phyloP scores from a whole-genome alignment of 768 basidiomycete genomes.

The Lentinula detonsa region DNA sequence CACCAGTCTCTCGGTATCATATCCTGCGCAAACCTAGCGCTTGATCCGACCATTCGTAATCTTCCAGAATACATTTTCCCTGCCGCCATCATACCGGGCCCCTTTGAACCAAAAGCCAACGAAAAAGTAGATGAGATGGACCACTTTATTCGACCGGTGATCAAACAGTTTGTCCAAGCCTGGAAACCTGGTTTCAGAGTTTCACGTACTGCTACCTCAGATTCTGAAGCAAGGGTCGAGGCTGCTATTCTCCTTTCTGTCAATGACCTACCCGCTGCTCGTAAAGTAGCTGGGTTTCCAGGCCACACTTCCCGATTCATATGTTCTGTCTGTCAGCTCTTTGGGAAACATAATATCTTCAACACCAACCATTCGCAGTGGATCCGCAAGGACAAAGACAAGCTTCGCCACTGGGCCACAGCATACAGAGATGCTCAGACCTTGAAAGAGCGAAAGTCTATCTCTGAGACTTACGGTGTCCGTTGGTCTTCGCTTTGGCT shows the following conservation, averaged over 20 bases:
- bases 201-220: conserved; percentile 6
- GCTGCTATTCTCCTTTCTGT: conserved; percentile 19
- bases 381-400: conserved; percentile 10
- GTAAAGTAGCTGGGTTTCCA: conserved; percentile 19
- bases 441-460: conserved; percentile 6
- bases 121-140: conserved; percentile 20
- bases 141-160: conserved; percentile 25
- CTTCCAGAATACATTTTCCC: conserved; percentile 29
- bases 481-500: conserved; percentile 22
- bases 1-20: conserved; percentile 24
- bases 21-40: conserved; percentile 12
- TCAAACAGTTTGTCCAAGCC: conserved; percentile 24
- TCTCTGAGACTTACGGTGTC: conserved; percentile 17
- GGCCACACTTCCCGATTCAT: conserved; percentile 14
- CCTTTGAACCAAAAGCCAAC: conserved; percentile 21
- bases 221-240: conserved; percentile 8
- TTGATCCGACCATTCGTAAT: conserved; percentile 1
- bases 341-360: conserved; percentile 15
- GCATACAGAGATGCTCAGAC: conserved; percentile 17
- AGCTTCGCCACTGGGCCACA: conserved; percentile 13
- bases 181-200: conserved; percentile 24
- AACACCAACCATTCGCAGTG: conserved; percentile 19
- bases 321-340: conserved; percentile 22
- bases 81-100: conserved; percentile 29
- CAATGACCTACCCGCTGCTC: conserved; percentile 23